Percentiles rank a stretch among this genome's conserved stretches.
Conservation (phyloP, 306 rosid species). For the Luffa acutangula region DNA sequence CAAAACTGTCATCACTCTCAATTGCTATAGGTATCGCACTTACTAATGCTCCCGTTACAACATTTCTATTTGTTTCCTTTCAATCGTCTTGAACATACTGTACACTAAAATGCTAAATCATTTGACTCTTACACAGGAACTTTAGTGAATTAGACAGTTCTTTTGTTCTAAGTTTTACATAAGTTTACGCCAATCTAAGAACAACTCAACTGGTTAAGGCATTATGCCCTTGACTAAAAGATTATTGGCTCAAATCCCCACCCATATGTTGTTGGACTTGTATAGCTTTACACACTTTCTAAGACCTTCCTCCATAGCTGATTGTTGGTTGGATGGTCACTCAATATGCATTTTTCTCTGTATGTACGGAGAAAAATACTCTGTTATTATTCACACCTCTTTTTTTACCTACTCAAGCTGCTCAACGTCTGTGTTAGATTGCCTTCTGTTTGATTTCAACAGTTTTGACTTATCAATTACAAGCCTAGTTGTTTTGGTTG, state of each 20-base stretch:
- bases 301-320: background rate
- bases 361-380: background rate
- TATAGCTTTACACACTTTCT: background rate
- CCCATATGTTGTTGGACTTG: background rate
- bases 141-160: background rate
- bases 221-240: background rate
- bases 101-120: background rate
- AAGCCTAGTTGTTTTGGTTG: background rate
- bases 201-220: background rate
- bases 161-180: background rate
- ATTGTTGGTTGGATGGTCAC: background rate
- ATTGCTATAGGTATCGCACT: slow-evolving; percentile 58
- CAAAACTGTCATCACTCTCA: slow-evolving; percentile 61
- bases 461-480: background rate
- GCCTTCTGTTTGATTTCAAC: background rate
- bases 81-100: background rate
- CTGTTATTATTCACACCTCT: background rate
- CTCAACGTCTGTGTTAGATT: background rate
- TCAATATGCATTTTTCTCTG: background rate
- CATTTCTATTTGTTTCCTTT: background rate
- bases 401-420: background rate
- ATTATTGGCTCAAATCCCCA: background rate
- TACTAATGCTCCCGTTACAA: background rate
- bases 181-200: background rate
- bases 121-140: background rate